phyloP scores from a whole-genome alignment of 1,139 yeast species.

The Zygosaccharomyces sapae region DNA sequence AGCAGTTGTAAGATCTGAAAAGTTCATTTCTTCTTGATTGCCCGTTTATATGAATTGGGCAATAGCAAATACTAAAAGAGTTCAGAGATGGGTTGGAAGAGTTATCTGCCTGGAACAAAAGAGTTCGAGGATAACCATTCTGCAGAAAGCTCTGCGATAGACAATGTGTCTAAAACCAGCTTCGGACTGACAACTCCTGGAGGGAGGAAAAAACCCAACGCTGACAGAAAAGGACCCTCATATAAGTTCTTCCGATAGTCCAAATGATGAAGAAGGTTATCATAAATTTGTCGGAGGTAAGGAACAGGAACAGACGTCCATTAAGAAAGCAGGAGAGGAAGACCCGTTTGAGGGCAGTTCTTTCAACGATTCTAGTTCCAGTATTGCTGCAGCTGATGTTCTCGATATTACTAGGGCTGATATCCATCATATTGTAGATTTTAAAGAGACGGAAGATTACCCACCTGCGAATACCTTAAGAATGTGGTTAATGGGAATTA shows the following conservation, averaged over 20 bases:
- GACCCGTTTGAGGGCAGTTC: background rate
- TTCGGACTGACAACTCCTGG: too few species aligned
- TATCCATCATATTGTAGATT: background rate
- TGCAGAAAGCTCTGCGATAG: background rate
- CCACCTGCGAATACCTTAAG: conserved; percentile 36
- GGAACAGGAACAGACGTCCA: background rate
- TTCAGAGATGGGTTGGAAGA: background rate
- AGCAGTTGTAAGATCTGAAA: too few species aligned
- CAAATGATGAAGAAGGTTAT: background rate
- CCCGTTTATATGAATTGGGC: too few species aligned
- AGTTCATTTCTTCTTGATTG: too few species aligned
- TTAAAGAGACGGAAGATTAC: background rate
- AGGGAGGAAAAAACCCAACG: too few species aligned
- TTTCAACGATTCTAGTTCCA: background rate
- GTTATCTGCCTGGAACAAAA: background rate
- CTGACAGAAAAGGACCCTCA: background rate
- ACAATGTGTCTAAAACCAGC: background rate
- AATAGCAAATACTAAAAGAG: too few species aligned
- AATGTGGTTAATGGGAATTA: conserved; percentile 50
- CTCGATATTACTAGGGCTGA: background rate
- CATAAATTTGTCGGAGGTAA: background rate
- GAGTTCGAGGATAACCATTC: background rate
- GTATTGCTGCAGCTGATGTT: background rate
- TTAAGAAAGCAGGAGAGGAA: background rate
- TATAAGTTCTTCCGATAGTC: background rate